A percentile compares a stretch with the other conserved stretches of the same genome.
Evolutionary conservation across 805 yeast genomes (phyloP).

Genomic region (Starmerella khaoyaiensis): DNA sequence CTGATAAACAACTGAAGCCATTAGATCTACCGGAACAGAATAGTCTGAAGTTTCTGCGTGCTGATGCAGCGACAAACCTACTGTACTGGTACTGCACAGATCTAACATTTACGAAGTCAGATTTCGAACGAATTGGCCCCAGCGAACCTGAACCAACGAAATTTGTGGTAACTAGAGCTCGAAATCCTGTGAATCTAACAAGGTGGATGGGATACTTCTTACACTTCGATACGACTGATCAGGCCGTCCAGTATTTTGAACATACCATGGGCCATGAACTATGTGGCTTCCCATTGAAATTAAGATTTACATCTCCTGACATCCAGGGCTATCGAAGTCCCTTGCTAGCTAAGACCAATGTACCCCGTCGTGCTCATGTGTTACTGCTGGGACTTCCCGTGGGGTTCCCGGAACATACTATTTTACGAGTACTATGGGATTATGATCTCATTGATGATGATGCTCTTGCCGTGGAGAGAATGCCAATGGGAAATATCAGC

Average conservation of each 20-base stretch:
- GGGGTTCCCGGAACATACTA: slow-evolving; percentile 15
- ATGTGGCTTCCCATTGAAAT: slow-evolving; percentile 38
- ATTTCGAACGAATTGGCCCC: slow-evolving; percentile 27
- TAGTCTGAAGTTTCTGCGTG: slow-evolving; percentile 15
- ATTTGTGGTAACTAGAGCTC: slow-evolving; percentile 36
- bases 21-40: neutral
- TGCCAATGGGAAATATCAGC: slow-evolving; percentile 24
- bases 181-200: slow-evolving; percentile 36
- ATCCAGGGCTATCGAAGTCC: slow-evolving; percentile 22
- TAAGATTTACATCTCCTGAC: slow-evolving; percentile 34
- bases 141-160: slow-evolving; percentile 22
- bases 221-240: slow-evolving; percentile 35
- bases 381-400: slow-evolving; percentile 26
- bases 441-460: slow-evolving; percentile 27
- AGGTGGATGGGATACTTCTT: slow-evolving; percentile 42
- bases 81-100: slow-evolving; percentile 28
- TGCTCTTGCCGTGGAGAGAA: slow-evolving; percentile 24
- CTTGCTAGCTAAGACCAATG: slow-evolving; percentile 22
- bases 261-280: slow-evolving; percentile 39
- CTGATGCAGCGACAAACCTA: slow-evolving; percentile 21
- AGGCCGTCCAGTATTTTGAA: slow-evolving; percentile 40
- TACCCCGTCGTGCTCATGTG: slow-evolving; percentile 23
- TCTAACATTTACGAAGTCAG: slow-evolving; percentile 23
- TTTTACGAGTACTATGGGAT: slow-evolving; percentile 26
- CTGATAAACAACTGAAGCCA: slow-evolving; percentile 1